Evolutionary conservation across 108 stramenopile species (phyloP).

Genomic region (Pseudonitzschia pungens): DNA sequence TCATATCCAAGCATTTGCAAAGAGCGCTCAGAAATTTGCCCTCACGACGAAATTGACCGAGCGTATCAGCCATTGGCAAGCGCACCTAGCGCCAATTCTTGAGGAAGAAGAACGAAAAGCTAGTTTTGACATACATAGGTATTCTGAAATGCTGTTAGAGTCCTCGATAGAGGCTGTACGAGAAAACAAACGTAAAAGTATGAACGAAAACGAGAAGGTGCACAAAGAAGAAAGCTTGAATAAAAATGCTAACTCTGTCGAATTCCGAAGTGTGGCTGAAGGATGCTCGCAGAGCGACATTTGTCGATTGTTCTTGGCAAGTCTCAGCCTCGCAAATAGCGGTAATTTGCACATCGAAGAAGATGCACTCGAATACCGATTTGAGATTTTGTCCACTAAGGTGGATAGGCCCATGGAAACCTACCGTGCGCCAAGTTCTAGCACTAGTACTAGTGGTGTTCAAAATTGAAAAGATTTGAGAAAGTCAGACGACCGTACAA

Average conservation of each 20-base stretch:
- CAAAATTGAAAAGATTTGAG: neutral
- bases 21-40: constrained; percentile 89
- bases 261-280: constrained; percentile 43
- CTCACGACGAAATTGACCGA: constrained; percentile 85
- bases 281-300: constrained; percentile 81
- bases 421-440: constrained; percentile 59
- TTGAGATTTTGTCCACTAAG: constrained; percentile 69
- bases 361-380: constrained; percentile 34
- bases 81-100: constrained; percentile 81
- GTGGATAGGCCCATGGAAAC: constrained; percentile 70
- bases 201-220: constrained; percentile 13
- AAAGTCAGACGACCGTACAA: too few relatives aligned
- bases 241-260: constrained; percentile 23
- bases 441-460: neutral
- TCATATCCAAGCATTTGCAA: constrained; percentile 86
- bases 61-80: constrained; percentile 89
- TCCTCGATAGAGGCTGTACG: constrained; percentile 28
- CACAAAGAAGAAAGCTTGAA: neutral
- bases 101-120: constrained; percentile 83
- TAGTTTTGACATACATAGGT: constrained; percentile 90
- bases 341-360: constrained; percentile 81
- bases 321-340: constrained; percentile 90
- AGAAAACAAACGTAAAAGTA: constrained; percentile 33
- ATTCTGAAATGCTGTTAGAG: constrained; percentile 62
- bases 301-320: constrained; percentile 93